A percentile compares a stretch with the other conserved stretches of the same genome.
phyloP scores from a whole-genome alignment of 1,284 basidiomycete species.

The Melampsora americana region DNA sequence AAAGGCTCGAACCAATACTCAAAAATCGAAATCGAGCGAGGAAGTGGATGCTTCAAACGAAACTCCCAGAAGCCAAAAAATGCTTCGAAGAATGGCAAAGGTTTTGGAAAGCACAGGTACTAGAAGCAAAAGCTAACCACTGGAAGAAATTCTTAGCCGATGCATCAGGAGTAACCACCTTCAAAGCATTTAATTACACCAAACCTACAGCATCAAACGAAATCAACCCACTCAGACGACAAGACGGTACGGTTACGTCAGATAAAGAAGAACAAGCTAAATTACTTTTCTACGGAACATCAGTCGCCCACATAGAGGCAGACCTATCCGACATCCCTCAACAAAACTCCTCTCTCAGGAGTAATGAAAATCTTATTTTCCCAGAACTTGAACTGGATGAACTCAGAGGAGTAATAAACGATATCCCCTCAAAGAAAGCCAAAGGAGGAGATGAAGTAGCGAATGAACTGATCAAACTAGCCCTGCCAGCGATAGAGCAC shows the following conservation, averaged over 20 bases:
- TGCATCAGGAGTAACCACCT: not conserved
- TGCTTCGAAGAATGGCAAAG: not conserved
- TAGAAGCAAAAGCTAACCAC: not conserved
- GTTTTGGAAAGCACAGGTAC: not conserved
- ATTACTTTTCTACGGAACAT: too few relatives aligned
- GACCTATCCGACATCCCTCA: not conserved
- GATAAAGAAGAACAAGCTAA: not conserved
- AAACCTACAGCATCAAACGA: not conserved
- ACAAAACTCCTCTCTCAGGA: too few relatives aligned
- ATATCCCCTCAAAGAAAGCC: conserved; percentile 2
- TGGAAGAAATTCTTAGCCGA: not conserved
- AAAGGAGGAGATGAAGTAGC: not conserved
- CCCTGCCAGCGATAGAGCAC: too few relatives aligned
- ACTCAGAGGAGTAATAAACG: not conserved
- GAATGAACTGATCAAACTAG: conserved; percentile 2
- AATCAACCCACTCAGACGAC: not conserved
- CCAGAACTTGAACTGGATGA: not conserved
- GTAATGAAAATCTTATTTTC: not conserved
- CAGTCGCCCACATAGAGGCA: not conserved
- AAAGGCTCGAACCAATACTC: too few relatives aligned
- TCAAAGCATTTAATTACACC: not conserved
- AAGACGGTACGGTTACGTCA: not conserved
- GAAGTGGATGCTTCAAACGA: not conserved
- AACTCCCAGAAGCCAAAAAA: not conserved
- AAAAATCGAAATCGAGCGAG: too few relatives aligned